These are phyloP conservation scores for Takashimella tepidaria DNA, from an alignment of 1,284 basidiomycete genomes.

Conservation along the genomic window DNA sequence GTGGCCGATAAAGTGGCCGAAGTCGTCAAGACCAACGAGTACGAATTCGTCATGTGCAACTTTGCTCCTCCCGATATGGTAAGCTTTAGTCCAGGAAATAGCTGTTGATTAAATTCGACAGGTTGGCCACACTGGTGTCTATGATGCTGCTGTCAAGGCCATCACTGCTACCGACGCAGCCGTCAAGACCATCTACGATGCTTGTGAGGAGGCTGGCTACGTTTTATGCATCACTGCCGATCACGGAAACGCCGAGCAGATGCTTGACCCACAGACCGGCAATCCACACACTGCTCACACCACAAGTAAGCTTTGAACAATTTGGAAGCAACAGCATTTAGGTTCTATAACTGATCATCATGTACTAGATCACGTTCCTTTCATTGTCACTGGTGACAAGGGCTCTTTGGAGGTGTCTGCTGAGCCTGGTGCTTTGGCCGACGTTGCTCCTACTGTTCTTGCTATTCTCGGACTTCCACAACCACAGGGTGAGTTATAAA, in stretches of 20 bases:
- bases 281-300: conserved; percentile 61
- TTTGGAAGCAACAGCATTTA: background rate
- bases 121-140: conserved; percentile 84
- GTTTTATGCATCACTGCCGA: conserved; percentile 82
- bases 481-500: conserved; percentile 29
- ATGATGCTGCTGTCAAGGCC: conserved; percentile 78
- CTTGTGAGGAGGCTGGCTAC: conserved; percentile 76
- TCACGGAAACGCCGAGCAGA: conserved; percentile 79
- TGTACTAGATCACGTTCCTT: conserved; percentile 69
- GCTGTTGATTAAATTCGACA: conserved; percentile 25
- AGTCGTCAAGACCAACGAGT: conserved; percentile 61
- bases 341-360: conserved; percentile 52
- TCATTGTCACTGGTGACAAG: conserved; percentile 66
- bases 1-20: conserved; percentile 86
- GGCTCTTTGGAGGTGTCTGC: conserved; percentile 53
- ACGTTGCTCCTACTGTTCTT: conserved; percentile 80
- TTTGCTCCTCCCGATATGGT: conserved; percentile 94
- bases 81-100: conserved; percentile 8
- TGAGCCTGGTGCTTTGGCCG: conserved; percentile 66
- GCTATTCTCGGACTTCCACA: conserved; percentile 58
- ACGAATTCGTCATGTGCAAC: conserved; percentile 92
- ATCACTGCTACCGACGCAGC: conserved; percentile 77
- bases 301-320: conserved; percentile 32
- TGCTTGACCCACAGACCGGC: conserved; percentile 75
- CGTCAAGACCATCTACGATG: conserved; percentile 76